phyloP scores from a whole-genome alignment of 768 basidiomycete species.

The Holtermanniella nyarrowii region DNA sequence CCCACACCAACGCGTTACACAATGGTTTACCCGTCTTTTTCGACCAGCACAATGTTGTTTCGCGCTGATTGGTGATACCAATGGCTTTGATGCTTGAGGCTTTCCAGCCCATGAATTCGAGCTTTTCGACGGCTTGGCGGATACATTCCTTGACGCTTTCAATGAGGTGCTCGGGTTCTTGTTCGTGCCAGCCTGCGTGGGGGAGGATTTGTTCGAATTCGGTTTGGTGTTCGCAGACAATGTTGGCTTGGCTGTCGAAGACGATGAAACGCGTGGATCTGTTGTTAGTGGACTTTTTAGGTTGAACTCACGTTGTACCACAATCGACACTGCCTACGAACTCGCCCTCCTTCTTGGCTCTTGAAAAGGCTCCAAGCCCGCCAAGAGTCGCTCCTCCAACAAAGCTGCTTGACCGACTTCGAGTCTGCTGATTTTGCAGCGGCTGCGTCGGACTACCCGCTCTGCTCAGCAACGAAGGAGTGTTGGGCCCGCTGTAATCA shows the following conservation, averaged over 20 bases:
- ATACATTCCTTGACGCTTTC: constrained; percentile 66
- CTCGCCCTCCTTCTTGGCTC: constrained; percentile 43
- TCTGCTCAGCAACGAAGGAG: constrained; percentile 32
- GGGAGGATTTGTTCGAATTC: constrained; percentile 94
- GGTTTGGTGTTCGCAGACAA: constrained; percentile 75
- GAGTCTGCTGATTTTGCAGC: constrained; percentile 19
- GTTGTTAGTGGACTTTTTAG: background rate
- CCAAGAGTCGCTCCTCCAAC: constrained; percentile 10
- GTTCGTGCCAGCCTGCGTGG: constrained; percentile 94
- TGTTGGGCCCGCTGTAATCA: constrained; percentile 21
- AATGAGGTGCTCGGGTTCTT: constrained; percentile 75
- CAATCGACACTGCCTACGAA: constrained; percentile 90
- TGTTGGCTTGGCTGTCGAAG: constrained; percentile 76
- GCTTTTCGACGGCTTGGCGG: constrained; percentile 54
- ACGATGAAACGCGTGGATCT: constrained; percentile 87
- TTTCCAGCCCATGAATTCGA: constrained; percentile 67
- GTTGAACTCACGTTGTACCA: constrained; percentile 74
- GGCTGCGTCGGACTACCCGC: constrained; percentile 37
- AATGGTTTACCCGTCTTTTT: constrained; percentile 77
- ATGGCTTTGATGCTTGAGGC: constrained; percentile 80
- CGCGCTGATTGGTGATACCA: constrained; percentile 97
- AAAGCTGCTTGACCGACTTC: constrained; percentile 7
- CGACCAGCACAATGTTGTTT: constrained; percentile 91
- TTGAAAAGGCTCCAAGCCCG: constrained; percentile 7
- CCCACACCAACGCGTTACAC: constrained; percentile 74